Evolutionary conservation across 2,329 filamentous ascomycete genomes (phyloP), one percentile per base, ranked within the genome.

Genomic region (Pseudopithomyces maydicus): DNA sequence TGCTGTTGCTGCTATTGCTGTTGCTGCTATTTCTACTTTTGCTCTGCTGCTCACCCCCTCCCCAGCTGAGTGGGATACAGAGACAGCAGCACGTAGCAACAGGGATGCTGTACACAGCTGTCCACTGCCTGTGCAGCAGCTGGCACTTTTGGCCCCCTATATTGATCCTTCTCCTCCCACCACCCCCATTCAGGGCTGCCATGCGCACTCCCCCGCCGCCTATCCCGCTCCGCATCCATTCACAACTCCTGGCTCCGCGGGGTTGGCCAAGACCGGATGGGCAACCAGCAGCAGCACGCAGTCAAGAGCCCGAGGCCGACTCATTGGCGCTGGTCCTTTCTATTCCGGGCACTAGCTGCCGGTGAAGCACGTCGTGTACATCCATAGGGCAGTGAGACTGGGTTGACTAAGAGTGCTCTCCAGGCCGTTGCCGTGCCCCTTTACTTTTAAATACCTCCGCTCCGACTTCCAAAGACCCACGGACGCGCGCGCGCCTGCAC

Each of bases 311-410:
- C 19, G 8, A 33, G 23, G 17, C 36, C 20, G 48, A 22, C 39
- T 23, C 48, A 51, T n/a, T 33, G 48, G 38, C 38, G 48, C 38
- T 51, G 48, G 23, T 51, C 48, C 10, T 51, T 51, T 36, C 48
- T 38, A 29, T 38, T 38, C 39, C 39, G 6, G 23, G 48, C 22
- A 42, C 47, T 51, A 51, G 48, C 38, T 51, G 48, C 44, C 44
- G 17, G 26, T 47, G 44, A 35, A 23, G 44, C 35, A 14, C 38
- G 36, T 23, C 48, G 5, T 38, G 35, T 38, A 38, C 35, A n/a
- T 22, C 20, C 36, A 38, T 42, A 51, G 36, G 47, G 22, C 32
- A 41, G 47, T 50, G 35, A 41, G 47, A 41, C 47, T 46, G 44
- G n/a, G 19, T 23, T 17, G 15, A 14, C 35, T 14, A 38, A 38